phyloP scores from a whole-genome alignment of 2,329 filamentous ascomycete genomes.

The Cladophialophora immunda region DNA sequence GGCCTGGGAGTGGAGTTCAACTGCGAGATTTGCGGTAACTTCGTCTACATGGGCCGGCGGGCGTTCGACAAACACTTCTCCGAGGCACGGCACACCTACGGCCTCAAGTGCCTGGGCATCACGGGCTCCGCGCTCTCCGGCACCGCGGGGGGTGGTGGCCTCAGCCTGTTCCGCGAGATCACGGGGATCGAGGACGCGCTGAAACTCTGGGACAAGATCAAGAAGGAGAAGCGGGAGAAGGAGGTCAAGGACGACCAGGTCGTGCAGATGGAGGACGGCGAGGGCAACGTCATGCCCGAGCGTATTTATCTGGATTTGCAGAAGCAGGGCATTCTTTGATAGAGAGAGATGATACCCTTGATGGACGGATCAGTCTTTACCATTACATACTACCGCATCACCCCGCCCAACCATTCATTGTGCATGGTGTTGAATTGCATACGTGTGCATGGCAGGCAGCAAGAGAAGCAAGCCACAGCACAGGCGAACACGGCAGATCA shows the following conservation, averaged over 20 bases:
- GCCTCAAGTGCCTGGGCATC: conserved; percentile 91
- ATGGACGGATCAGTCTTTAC: background rate
- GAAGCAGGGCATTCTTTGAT: conserved; percentile 83
- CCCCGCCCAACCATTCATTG: too few relatives aligned
- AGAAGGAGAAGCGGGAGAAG: conserved; percentile 76
- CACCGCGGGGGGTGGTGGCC: conserved; percentile 63
- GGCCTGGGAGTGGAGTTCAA: conserved; percentile 93
- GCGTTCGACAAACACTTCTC: conserved; percentile 99
- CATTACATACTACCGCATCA: too few relatives aligned
- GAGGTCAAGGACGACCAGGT: conserved; percentile 68
- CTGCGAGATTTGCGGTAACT: conserved; percentile 97
- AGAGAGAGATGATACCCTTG: background rate
- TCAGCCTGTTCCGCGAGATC: conserved; percentile 91
- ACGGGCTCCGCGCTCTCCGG: conserved; percentile 53
- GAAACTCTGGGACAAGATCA: conserved; percentile 91
- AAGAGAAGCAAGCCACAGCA: too few relatives aligned
- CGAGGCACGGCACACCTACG: conserved; percentile 90
- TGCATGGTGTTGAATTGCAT: too few relatives aligned
- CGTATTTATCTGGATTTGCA: conserved; percentile 96
- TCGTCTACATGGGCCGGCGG: conserved; percentile 96
- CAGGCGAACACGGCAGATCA: too few relatives aligned
- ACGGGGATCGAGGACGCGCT: conserved; percentile 89
- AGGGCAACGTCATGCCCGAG: conserved; percentile 98
- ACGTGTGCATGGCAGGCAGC: too few relatives aligned
- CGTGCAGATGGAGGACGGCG: conserved; percentile 97